Conservation (phyloP, 352 stramenopile genomes). For the Peronosclerospora sorghi region DNA sequence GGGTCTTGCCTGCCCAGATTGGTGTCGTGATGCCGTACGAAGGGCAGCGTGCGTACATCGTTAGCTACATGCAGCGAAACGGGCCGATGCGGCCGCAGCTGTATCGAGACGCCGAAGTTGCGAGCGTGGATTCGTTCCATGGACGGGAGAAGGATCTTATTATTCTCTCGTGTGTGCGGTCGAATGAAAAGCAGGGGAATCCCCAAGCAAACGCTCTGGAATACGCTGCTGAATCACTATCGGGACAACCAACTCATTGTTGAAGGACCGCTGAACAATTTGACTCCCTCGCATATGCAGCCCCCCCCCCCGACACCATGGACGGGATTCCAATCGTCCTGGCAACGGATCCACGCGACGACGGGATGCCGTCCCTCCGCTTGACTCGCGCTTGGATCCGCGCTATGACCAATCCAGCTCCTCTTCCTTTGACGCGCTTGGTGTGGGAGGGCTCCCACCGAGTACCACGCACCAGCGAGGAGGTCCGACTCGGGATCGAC, state of each 20-base stretch:
- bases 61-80: constrained; percentile 95
- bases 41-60: constrained; percentile 97
- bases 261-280: constrained; percentile 94
- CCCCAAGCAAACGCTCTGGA: constrained; percentile 95
- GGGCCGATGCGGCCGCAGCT: constrained; percentile 87
- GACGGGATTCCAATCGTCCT: constrained; percentile 22
- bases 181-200: constrained; percentile 97
- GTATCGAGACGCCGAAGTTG: constrained; percentile 97
- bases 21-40: constrained; percentile 96
- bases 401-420: constrained; percentile 50
- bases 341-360: constrained; percentile 28
- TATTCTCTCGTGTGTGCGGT: constrained; percentile 95
- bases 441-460: constrained; percentile 21
- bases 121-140: constrained; percentile 99
- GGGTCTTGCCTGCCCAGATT: constrained; percentile 87
- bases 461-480: constrained; percentile 23
- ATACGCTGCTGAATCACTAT: constrained; percentile 94
- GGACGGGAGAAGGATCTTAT: constrained; percentile 99
- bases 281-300: constrained; percentile 95
- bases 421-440: constrained; percentile 14
- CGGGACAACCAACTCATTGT: constrained; percentile 92
- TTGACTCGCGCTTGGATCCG: constrained; percentile 80
- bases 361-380: constrained; percentile 44
- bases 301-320: constrained; percentile 48
- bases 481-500: constrained; percentile 17